Conservation (phyloP, 169 alveolate species). For the Cryptosporidium ubiquitum region DNA sequence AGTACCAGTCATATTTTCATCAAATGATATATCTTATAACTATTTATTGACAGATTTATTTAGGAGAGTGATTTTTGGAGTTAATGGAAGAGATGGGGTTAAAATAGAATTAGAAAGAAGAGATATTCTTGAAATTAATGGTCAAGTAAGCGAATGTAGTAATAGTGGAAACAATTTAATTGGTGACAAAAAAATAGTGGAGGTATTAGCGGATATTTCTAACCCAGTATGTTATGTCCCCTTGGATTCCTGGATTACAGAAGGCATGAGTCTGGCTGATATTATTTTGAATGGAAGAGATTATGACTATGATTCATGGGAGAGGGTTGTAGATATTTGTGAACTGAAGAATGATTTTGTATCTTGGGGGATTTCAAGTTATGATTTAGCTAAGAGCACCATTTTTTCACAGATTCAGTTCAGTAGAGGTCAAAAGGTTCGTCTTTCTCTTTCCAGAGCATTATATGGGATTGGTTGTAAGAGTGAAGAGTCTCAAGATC, state of each 20-base stretch:
- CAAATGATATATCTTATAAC: conserved; percentile 21
- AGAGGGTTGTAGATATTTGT: conserved; percentile 43
- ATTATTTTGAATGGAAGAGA: conserved; percentile 65
- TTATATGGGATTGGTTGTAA: conserved; percentile 19
- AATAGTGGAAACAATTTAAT: background rate
- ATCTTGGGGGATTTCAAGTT: conserved; percentile 36
- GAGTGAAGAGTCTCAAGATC: background rate
- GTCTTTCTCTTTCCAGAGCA: conserved; percentile 60
- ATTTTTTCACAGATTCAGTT: conserved; percentile 23
- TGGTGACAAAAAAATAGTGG: background rate
- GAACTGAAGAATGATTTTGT: conserved; percentile 46
- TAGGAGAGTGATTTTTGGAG: conserved; percentile 27
- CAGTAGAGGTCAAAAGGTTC: conserved; percentile 62
- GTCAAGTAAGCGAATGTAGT: background rate
- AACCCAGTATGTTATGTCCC: conserved; percentile 58
- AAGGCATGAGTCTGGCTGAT: conserved; percentile 61
- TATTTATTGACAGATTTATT: conserved; percentile 9
- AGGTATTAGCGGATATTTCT: conserved; percentile 5
- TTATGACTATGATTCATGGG: conserved; percentile 32
- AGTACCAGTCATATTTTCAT: conserved; percentile 20
- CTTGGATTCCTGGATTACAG: conserved; percentile 48
- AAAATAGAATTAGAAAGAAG: background rate
- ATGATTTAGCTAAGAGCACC: conserved; percentile 29
- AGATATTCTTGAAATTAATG: background rate
- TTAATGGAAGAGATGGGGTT: background rate